phyloP scores from a whole-genome alignment of 208 protist genomes.

The Leishmania lainsoni region DNA sequence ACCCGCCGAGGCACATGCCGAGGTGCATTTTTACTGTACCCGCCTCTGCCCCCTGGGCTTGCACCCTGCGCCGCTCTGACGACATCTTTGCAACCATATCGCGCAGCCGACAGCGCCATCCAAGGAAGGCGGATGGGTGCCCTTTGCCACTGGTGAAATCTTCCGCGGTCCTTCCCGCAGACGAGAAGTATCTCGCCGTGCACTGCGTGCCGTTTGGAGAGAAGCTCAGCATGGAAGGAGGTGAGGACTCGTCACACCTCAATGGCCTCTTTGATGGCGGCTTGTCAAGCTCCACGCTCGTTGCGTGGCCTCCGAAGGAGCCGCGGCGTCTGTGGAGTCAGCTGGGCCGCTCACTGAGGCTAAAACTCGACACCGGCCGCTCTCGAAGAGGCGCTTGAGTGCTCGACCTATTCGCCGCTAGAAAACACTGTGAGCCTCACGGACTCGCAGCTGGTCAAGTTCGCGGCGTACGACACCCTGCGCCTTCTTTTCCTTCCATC shows the following conservation, averaged over 20 bases:
- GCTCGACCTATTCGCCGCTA: not conserved
- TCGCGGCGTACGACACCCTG: conserved; percentile 29
- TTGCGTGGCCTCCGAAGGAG: not conserved
- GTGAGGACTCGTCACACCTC: not conserved
- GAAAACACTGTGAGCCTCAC: too few relatives aligned
- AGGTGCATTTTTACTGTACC: not conserved
- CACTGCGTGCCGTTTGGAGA: not conserved
- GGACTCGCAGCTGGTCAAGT: not conserved
- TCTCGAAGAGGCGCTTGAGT: conserved; percentile 10
- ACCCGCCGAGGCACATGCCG: conserved; percentile 1
- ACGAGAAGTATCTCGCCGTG: not conserved
- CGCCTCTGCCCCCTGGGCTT: conserved; percentile 20
- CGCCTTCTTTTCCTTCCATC: conserved; percentile 31
- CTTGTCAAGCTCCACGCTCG: conserved; percentile 9
- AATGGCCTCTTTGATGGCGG: conserved; percentile 2
- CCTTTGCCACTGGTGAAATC: not conserved
- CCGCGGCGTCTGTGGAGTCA: conserved; percentile 7
- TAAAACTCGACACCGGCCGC: not conserved
- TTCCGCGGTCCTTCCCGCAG: not conserved
- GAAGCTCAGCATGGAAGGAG: not conserved
- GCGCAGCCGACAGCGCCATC: not conserved
- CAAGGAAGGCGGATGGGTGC: not conserved
- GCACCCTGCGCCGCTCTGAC: conserved; percentile 20
- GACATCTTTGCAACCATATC: not conserved
- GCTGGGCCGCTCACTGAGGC: not conserved